Evolutionary conservation across 352 stramenopile genomes (phyloP), one percentile per base, ranked within the genome.

Genomic region (Phytophthora europaea): DNA sequence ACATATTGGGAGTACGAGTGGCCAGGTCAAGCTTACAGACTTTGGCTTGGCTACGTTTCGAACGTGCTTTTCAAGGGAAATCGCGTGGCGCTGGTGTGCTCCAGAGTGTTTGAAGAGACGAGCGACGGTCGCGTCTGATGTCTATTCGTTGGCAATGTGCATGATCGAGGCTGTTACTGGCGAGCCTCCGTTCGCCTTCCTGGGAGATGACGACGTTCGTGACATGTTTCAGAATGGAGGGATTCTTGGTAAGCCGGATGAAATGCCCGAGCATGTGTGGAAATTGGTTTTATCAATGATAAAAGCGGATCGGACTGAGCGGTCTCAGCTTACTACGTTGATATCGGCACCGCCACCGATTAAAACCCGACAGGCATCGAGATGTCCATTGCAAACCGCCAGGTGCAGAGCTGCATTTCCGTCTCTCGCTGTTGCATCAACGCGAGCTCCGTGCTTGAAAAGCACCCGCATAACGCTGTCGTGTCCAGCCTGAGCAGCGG

Each of bases 11-110:
- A 67, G 48, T 13, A 20, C 23, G 0, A 53, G 70, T n/a, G 51
- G 51, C 26, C 40, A 61, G 15, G 72, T 73, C 4, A 72, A 80
- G 53, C 8, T 81, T 1, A 36, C 65, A 0, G 78, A 80, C 22
- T 59, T 67, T 6, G 60, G 60, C 12, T 26, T 67, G 23, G 65
- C 48, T 6, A 20, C 33, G 9, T 58, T 72, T n/a, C 54, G 33
- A 23, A n/a, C 5, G 8, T 61, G n/a, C 10, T 18, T 8, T 20
- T 48, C 15, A 23, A 7, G 22, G 15, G 22, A 6, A n/a, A 57
- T 12, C 23, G 51, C 12, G 10, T 38, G 38, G 51, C 54, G 54
- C 12, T 61, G 54, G 54, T 20, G 33, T 7, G 33, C 54, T 9
- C 54, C 54, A 31, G 54, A 33, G 31, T 61, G 55, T 31, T 40